Base-by-base conservation (phyloP, 768 basidiomycete genomes). In the Tricholoma hemisulphureum region DNA sequence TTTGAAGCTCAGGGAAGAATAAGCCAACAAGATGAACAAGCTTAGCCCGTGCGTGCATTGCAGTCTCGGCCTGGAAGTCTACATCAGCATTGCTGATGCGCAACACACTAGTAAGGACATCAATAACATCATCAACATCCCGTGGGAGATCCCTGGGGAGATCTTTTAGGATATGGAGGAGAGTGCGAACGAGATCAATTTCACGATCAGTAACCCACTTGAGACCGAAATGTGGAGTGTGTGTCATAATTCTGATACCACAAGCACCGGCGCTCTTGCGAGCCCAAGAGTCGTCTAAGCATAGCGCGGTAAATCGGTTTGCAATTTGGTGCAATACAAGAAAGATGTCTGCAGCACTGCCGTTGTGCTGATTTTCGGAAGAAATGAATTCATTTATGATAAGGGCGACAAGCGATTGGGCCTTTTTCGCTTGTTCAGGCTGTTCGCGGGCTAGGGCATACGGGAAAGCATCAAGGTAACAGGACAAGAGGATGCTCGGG, bases 91-190 rank as follows among this genome's bases (percentile, higher is more conserved):
- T 82, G 68, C 86, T 81, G 45, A 87, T 84, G 6, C 80, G 78
- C 46, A 93, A 71, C 41, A 94, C 83, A 55, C 76, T 79, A 50
- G 80, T 79, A 48, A 98, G 77, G n/a, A 92, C 86, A 55, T 89
- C 85, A 7, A 86, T 77, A 18, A 96, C 89, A 48, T 89, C 84
- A 29, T 87, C 83, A 24, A 93, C 84, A 62, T 95, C 86, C 6
- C 85, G 83, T 14, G 95, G 92, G 20, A 95, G 80, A 64, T 98
- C 95, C 61, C 84, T 83, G 0, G 96, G 95, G 65, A 97, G 89
- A 67, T 98, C 96, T 69, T 98, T 97, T 49, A 99, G 77, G 59
- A 95, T 88, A 65, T 94, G 93, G 28, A 98, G 78, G 23, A 98
- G 80, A 4, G 91, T 93, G 52, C 95, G 90, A 53, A 94, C 84